A percentile compares a stretch with the other conserved stretches of the same genome.
Conservation (phyloP, 2,329 filamentous ascomycete species). For the Clonostachys chloroleuca region DNA sequence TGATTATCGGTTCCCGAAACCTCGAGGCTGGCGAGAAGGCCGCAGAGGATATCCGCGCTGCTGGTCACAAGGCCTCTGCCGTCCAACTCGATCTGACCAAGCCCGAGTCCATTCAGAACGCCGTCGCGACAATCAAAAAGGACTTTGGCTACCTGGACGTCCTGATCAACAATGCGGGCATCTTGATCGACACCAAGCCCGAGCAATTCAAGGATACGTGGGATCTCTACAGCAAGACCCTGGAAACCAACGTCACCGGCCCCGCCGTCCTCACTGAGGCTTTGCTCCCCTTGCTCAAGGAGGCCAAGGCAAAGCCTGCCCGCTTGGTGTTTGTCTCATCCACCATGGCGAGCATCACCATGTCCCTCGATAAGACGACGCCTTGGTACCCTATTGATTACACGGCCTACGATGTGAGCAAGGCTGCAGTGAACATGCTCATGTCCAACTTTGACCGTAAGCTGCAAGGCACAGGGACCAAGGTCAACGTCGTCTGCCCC, state of each 20-base stretch:
- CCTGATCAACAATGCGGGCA: slow-evolving; percentile 33
- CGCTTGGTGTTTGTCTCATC: slow-evolving; percentile 32
- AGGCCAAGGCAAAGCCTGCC: slow-evolving; percentile 14
- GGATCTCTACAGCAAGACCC: slow-evolving; percentile 25
- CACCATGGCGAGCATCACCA: slow-evolving; percentile 22
- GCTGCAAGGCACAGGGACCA: slow-evolving; percentile 18
- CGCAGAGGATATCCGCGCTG: slow-evolving; percentile 11
- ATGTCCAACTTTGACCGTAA: slow-evolving; percentile 21
- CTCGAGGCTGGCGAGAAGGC: slow-evolving; percentile 12
- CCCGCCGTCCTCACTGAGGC: slow-evolving; percentile 16
- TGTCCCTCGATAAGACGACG: slow-evolving; percentile 16
- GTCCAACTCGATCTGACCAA: slow-evolving; percentile 31
- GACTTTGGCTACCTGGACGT: slow-evolving; percentile 32
- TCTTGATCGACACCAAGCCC: slow-evolving; percentile 16
- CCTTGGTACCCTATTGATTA: slow-evolving; percentile 16
- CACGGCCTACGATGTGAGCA: slow-evolving; percentile 30
- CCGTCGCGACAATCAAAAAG: slow-evolving; percentile 12
- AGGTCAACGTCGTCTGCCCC: slow-evolving; percentile 28
- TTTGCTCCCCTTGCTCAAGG: slow-evolving; percentile 18
- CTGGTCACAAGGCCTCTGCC: slow-evolving; percentile 13
- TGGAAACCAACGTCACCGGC: slow-evolving; percentile 40
- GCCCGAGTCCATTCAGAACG: slow-evolving; percentile 23
- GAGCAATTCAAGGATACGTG: slow-evolving; percentile 33
- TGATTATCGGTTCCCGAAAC: slow-evolving; percentile 25
- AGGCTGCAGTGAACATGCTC: slow-evolving; percentile 36